Evolutionary conservation across 768 basidiomycete genomes (phyloP), one percentile per base, ranked within the genome.

Genomic region (Fomitopsis serialis): DNA sequence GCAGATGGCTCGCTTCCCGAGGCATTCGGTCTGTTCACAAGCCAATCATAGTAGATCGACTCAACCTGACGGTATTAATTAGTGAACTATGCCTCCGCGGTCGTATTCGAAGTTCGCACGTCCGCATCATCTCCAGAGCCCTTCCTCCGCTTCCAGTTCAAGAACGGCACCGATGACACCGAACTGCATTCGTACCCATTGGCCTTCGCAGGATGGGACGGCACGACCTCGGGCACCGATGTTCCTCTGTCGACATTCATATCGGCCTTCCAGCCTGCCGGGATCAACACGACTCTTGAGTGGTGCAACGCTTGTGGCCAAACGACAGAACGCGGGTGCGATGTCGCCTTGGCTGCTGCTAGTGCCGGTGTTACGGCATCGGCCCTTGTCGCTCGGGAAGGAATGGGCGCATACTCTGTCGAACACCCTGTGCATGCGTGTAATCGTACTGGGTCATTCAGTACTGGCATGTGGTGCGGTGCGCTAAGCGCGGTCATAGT

Each of bases 301-400:
- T 88, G 84, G 86, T 87, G 86, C 63, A 62, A 66, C 2, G 68
- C 74, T 7, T 87, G 86, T 69, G 69, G 68, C 43, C 87, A 87
- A 65, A 75, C 70, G 2, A 64, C 78, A 52, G 74, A 78, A 53
- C 72, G 84, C 48, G 84, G 83, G 9, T 87, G 85, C 50, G 78
- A 65, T 19, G 74, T 74, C 13, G 64, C 84, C 35, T 58, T 71
- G 10, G 59, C 69, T n/a, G 76, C 73, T 66, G 40, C 29, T 9
- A 57, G 50, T 69, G 58, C 50, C 69, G n/a, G 61, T 7, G 37
- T 40, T 17, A 40, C 37, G 15, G 19, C 6, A 5, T 8, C 37
- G 37, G 61, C 15, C 59, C 27, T 36, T n/a, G 22, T 49, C 27
- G 22, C 21, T 13, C 49, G 43, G 5, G 35, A 50, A 32, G 29